phyloP scores from a whole-genome alignment of 495 filamentous ascomycete species.

The Jackrogersella minutella region DNA sequence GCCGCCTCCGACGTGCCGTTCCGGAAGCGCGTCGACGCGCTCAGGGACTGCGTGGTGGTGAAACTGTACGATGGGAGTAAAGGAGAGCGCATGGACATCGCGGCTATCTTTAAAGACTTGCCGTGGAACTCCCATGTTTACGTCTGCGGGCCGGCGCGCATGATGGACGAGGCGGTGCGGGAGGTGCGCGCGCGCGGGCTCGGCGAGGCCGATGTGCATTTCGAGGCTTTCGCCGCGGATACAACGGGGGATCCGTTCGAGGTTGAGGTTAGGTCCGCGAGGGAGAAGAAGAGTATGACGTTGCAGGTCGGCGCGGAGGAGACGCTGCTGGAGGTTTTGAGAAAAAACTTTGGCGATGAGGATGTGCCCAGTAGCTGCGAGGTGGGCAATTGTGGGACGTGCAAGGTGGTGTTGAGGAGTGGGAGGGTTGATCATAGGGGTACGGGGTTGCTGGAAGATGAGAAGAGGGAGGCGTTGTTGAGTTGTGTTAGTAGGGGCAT shows the following conservation, averaged over 20 bases:
- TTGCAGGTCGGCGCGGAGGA: slow-evolving; percentile 53
- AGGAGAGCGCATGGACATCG: slow-evolving; percentile 59
- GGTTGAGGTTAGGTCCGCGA: slow-evolving; percentile 48
- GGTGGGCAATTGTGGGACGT: slow-evolving; percentile 69
- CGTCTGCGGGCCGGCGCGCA: slow-evolving; percentile 60
- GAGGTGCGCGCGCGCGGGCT: slow-evolving; percentile 51
- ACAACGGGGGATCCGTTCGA: slow-evolving; percentile 64
- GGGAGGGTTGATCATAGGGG: slow-evolving; percentile 64
- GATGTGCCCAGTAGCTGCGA: slow-evolving; percentile 61
- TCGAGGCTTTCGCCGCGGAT: slow-evolving; percentile 62
- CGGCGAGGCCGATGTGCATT: slow-evolving; percentile 58
- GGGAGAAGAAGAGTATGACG: slow-evolving; percentile 36
- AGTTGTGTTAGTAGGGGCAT: slow-evolving; percentile 59
- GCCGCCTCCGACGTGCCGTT: slow-evolving; percentile 57
- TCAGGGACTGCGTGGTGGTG: slow-evolving; percentile 46
- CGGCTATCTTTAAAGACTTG: slow-evolving; percentile 46
- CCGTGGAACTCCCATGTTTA: slow-evolving; percentile 62
- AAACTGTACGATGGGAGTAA: slow-evolving; percentile 56
- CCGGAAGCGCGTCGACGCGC: slow-evolving; percentile 45
- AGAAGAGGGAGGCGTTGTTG: slow-evolving; percentile 53
- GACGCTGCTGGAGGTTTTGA: slow-evolving; percentile 54
- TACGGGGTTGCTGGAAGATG: slow-evolving; percentile 55
- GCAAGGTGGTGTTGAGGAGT: slow-evolving; percentile 55
- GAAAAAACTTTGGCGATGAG: slow-evolving; percentile 48
- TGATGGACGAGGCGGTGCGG: slow-evolving; percentile 56